Percentiles rank a stretch among this genome's conserved stretches.
Evolutionary conservation across 768 basidiomycete species (phyloP).

Genomic region (Mycena metata): DNA sequence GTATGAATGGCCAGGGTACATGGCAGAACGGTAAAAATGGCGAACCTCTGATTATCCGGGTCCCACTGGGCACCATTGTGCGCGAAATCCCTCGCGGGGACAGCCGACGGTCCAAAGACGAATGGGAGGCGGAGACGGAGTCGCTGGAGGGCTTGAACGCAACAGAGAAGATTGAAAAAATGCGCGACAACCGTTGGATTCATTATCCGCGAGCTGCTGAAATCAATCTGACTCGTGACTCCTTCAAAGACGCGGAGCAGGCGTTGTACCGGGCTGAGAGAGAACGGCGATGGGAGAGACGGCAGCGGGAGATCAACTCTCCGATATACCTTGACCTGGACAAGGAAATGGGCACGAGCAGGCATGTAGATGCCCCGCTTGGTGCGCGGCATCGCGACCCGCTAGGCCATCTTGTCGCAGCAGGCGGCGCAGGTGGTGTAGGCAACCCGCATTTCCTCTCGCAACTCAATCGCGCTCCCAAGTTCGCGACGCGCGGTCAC

Average conservation of each 20-base stretch:
- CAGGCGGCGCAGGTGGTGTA: slow-evolving; percentile 84
- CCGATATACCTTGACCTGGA: slow-evolving; percentile 76
- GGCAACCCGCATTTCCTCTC: slow-evolving; percentile 92
- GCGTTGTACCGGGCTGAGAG: slow-evolving; percentile 72
- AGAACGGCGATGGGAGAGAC: slow-evolving; percentile 63
- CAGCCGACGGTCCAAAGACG: slow-evolving; percentile 71
- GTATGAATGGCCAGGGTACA: slow-evolving; percentile 82
- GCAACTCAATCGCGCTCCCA: slow-evolving; percentile 80
- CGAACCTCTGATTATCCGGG: slow-evolving; percentile 78
- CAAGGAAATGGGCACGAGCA: slow-evolving; percentile 56
- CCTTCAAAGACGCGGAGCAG: slow-evolving; percentile 80
- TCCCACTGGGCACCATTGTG: slow-evolving; percentile 93
- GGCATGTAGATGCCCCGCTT: slow-evolving; percentile 70
- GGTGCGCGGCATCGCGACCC: slow-evolving; percentile 67
- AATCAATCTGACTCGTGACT: slow-evolving; percentile 71
- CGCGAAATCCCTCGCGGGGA: slow-evolving; percentile 79
- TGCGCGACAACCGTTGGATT: slow-evolving; percentile 79
- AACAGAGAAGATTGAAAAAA: slow-evolving; percentile 66
- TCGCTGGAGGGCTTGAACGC: slow-evolving; percentile 61
- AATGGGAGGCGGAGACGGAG: slow-evolving; percentile 82
- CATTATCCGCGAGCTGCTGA: slow-evolving; percentile 82
- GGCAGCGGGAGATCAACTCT: slow-evolving; percentile 54
- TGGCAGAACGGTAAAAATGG: slow-evolving; percentile 89
- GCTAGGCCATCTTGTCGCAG: slow-evolving; percentile 75
- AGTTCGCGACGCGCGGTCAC: slow-evolving; percentile 85